These are phyloP conservation scores for Saccharomyces hybrid DNA, from an alignment of 1,139 yeast species.

Conservation along the genomic window DNA sequence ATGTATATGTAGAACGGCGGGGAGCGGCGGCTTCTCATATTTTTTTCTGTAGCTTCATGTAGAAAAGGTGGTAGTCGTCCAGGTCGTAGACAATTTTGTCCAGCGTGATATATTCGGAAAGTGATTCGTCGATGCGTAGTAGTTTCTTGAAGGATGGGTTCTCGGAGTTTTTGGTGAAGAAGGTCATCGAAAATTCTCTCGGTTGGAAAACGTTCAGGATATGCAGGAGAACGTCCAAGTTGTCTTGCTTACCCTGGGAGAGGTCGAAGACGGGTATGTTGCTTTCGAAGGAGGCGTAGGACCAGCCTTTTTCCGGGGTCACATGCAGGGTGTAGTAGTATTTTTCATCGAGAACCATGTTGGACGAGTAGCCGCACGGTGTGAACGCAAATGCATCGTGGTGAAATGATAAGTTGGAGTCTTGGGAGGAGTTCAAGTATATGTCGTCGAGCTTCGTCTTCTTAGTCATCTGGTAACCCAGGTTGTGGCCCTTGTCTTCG, in stretches of 20 bases:
- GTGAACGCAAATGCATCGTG: conserved; percentile 88
- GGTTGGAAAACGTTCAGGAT: conserved; percentile 68
- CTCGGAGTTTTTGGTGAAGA: conserved; percentile 34
- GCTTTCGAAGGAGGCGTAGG: conserved; percentile 93
- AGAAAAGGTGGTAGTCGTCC: conserved; percentile 44
- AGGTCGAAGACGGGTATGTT: conserved; percentile 48
- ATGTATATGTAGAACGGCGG: neutral
- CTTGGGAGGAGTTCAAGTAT: conserved; percentile 32
- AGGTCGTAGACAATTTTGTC: conserved; percentile 71
- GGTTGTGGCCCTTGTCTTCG: conserved; percentile 69
- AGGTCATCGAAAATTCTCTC: conserved; percentile 65
- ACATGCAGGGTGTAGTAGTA: conserved; percentile 87
- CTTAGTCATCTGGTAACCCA: conserved; percentile 62
- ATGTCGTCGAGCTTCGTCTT: conserved; percentile 54
- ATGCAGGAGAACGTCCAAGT: conserved; percentile 46
- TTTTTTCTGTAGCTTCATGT: conserved; percentile 30
- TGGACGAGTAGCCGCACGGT: conserved; percentile 96
- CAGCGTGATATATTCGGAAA: conserved; percentile 52
- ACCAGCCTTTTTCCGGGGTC: conserved; percentile 91
- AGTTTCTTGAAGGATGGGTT: conserved; percentile 37
- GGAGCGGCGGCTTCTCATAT: neutral
- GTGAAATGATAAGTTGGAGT: conserved; percentile 33
- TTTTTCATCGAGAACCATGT: conserved; percentile 56
- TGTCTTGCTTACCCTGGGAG: conserved; percentile 29
- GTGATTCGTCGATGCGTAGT: conserved; percentile 27